Base-by-base conservation (phyloP, 768 basidiomycete genomes). In the Crucibulum laeve region DNA sequence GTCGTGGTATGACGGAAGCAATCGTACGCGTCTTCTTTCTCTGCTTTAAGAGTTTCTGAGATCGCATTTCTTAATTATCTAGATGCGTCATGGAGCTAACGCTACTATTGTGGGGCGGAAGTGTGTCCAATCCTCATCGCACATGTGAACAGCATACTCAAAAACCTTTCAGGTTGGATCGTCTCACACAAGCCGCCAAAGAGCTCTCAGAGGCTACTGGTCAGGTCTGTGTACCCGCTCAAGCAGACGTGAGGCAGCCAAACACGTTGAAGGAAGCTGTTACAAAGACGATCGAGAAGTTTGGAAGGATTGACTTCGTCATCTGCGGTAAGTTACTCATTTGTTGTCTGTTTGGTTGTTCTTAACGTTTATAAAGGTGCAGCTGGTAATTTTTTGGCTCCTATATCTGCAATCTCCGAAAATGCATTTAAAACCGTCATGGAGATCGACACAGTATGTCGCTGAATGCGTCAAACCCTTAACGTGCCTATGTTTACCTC, bases 341-440 rank as follows among this genome's bases (percentile, higher is more conserved):
- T 14, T 28, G 23, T 36, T 26, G 21, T 32, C 23, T n/a, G 26
- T 8, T 6, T 43, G 5, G n/a, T 15, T 7, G 15, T 15, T 42
- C 17, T 28, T 26, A 14, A 25, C 14, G 14, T 13, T 14, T 8
- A 7, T 32, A 8, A 56, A 92, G 91, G 91, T 48, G 93, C 93
- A 32, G 95, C 95, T 45, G 95, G 95, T 2, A 99, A 98, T 68
- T 99, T 97, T 68, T 72, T 99, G 22, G 86, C 87, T 1, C 85
- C 92, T 13, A 89, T 95, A 45, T 78, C 80, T 28, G 79, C 74
- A 1, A 74, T 96, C 46, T 92, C 90, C 2, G 83, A 88, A 59
- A 93, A 91, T 56, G 95, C 83, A 2, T 97, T 97, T 74, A 79
- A 71, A 59, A 92, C 93, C 1, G 94, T 97, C 25, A 73, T 97